Evolutionary conservation across 768 basidiomycete genomes (phyloP).

Genomic region (Leccinum arenicola): DNA sequence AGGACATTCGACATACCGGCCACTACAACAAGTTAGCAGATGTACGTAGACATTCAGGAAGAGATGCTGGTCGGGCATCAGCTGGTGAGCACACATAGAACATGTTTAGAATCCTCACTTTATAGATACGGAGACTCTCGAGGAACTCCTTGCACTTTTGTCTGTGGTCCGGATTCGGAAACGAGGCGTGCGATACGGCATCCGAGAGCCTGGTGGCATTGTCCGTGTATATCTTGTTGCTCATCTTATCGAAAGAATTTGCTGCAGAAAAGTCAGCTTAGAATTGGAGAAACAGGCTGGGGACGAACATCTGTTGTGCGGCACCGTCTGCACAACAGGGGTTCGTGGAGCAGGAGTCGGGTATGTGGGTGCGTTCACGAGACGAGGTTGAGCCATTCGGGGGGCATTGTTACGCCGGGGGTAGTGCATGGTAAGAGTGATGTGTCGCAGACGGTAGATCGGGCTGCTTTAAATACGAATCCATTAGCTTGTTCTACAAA

Average conservation of each 20-base stretch:
- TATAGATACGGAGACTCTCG: conserved; percentile 15
- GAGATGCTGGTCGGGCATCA: conserved; percentile 21
- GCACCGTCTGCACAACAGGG: no score
- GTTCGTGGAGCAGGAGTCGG: conserved; percentile 1
- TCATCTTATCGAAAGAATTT: conserved; percentile 1
- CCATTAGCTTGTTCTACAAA: neutral
- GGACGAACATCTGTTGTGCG: conserved; percentile 10
- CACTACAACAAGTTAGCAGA: conserved; percentile 14
- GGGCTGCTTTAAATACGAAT: neutral
- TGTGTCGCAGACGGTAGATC: neutral
- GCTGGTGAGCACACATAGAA: neutral
- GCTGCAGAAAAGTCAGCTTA: conserved; percentile 9
- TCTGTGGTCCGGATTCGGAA: neutral
- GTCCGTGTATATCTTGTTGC: neutral
- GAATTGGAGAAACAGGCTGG: neutral
- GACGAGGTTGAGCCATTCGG: neutral
- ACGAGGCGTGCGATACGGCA: conserved; percentile 2
- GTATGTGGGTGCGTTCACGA: neutral
- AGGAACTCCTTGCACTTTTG: conserved; percentile 11
- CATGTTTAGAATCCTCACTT: conserved; percentile 7
- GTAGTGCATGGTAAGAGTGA: conserved; percentile 4
- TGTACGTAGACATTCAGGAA: conserved; percentile 26
- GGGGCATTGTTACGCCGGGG: neutral
- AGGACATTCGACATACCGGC: conserved; percentile 1
- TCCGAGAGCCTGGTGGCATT: neutral